Evolutionary conservation across 768 basidiomycete species (phyloP).

Genomic region (Mycena olivaceomarginata): DNA sequence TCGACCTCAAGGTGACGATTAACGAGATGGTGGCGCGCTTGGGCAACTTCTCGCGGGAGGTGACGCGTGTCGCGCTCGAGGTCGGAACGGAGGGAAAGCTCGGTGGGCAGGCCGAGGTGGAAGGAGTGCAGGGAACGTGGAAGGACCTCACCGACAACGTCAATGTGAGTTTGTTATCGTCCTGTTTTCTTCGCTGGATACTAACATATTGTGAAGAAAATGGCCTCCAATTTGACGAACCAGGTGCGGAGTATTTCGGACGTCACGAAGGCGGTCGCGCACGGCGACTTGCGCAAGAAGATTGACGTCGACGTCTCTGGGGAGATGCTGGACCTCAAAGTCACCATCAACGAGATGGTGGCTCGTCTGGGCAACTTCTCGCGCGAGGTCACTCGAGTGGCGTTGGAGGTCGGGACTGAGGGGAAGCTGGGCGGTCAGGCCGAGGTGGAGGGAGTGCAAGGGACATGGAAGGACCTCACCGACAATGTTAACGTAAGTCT

Average conservation of each 20-base stretch:
- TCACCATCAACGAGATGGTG: conserved; percentile 46
- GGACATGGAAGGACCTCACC: conserved; percentile 43
- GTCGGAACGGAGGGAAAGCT: conserved; percentile 92
- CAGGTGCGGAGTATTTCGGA: conserved; percentile 94
- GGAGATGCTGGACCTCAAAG: conserved; percentile 88
- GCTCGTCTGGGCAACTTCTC: conserved; percentile 39
- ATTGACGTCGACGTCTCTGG: conserved; percentile 95
- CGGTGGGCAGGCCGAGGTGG: conserved; percentile 90
- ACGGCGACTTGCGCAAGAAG: conserved; percentile 92
- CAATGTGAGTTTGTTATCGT: conserved; percentile 60
- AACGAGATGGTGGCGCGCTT: conserved; percentile 58
- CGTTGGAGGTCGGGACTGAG: conserved; percentile 41
- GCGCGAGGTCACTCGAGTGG: conserved; percentile 41
- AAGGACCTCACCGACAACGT: conserved; percentile 88
- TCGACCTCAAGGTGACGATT: conserved; percentile 43
- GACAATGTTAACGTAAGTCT: conserved; percentile 48
- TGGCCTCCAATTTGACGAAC: conserved; percentile 86
- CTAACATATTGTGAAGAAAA: conserved; percentile 56
- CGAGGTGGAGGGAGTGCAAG: conserved; percentile 39
- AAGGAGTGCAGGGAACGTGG: conserved; percentile 96
- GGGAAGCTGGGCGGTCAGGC: conserved; percentile 43
- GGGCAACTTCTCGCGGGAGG: conserved; percentile 93
- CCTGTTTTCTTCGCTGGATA: background rate
- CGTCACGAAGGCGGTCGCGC: conserved; percentile 95
- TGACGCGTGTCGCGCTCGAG: conserved; percentile 89